These are phyloP conservation scores for Neoboletus subvelutipes DNA, from an alignment of 768 basidiomycete species.

Conservation along the genomic window DNA sequence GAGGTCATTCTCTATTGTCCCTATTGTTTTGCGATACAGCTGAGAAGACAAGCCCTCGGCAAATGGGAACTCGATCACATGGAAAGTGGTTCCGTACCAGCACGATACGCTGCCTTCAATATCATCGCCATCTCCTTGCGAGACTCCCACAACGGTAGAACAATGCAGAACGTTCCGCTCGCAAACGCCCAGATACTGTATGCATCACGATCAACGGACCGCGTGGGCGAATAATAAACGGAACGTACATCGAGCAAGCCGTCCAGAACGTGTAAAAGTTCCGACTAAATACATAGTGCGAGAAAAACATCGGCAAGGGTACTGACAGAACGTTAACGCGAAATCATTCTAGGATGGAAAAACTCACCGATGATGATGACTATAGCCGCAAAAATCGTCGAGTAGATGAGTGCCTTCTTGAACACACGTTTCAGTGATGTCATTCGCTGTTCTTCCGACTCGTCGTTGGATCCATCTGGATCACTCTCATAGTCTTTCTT, in stretches of 20 bases:
- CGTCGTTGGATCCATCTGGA: not conserved
- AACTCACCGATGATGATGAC: constrained; percentile 35
- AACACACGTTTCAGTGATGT: constrained; percentile 30
- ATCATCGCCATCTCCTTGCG: constrained; percentile 33
- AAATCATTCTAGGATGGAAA: not conserved
- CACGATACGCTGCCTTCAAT: constrained; percentile 13
- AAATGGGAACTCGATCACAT: not conserved
- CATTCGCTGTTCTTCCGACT: constrained; percentile 4
- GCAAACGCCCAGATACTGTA: constrained; percentile 36
- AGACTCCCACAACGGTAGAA: constrained; percentile 40
- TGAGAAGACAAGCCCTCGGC: constrained; percentile 6
- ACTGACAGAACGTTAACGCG: constrained; percentile 20
- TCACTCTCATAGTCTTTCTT: constrained; percentile 1
- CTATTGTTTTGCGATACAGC: constrained; percentile 19
- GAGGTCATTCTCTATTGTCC: constrained; percentile 24
- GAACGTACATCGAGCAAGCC: constrained; percentile 37
- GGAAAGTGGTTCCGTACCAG: not conserved
- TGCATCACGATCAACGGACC: constrained; percentile 2
- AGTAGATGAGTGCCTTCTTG: constrained; percentile 36
- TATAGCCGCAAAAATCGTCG: constrained; percentile 32
- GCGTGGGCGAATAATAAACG: not conserved
- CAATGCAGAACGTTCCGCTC: constrained; percentile 38
- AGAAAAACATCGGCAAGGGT: constrained; percentile 41
- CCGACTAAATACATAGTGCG: constrained; percentile 36
- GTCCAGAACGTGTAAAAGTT: constrained; percentile 40